Conservation (phyloP, 495 filamentous ascomycete species). For the Tuber aestivum region DNA sequence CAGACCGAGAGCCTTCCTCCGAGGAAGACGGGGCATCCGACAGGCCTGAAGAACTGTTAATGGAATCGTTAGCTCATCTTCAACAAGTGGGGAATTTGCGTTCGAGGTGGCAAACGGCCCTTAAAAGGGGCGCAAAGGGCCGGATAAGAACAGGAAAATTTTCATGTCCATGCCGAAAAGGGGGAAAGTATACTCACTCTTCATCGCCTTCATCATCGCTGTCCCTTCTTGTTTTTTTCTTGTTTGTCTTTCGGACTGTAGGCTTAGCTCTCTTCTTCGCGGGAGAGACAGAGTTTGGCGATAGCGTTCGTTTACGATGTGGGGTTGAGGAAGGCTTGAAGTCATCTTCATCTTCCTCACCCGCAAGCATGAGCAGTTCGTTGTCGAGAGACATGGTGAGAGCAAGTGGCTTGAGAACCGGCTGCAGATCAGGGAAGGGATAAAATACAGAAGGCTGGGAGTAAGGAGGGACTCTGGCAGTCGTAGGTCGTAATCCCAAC, state of each 20-base stretch:
- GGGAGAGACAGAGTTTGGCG: constrained; percentile 26
- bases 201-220: constrained; percentile 29
- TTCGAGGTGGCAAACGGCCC: background rate
- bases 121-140: background rate
- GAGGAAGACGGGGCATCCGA: constrained; percentile 70
- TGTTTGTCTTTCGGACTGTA: constrained; percentile 16
- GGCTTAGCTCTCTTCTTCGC: constrained; percentile 33
- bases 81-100: background rate
- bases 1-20: constrained; percentile 85
- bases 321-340: constrained; percentile 43
- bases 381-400: constrained; percentile 68
- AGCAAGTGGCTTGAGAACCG: background rate
- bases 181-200: constrained; percentile 18
- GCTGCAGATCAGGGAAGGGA: background rate
- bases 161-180: background rate
- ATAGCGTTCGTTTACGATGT: constrained; percentile 32
- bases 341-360: constrained; percentile 56
- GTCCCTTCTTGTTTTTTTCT: constrained; percentile 27
- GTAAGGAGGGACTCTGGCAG: background rate
- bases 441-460: background rate
- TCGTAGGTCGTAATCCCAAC: background rate
- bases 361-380: constrained; percentile 81
- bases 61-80: constrained; percentile 49
- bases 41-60: constrained; percentile 58
- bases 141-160: background rate